Evolutionary conservation across 164 flowering plant genomes (phyloP), one percentile per base, ranked within the genome.

Genomic region (Taxillus chinensis): DNA sequence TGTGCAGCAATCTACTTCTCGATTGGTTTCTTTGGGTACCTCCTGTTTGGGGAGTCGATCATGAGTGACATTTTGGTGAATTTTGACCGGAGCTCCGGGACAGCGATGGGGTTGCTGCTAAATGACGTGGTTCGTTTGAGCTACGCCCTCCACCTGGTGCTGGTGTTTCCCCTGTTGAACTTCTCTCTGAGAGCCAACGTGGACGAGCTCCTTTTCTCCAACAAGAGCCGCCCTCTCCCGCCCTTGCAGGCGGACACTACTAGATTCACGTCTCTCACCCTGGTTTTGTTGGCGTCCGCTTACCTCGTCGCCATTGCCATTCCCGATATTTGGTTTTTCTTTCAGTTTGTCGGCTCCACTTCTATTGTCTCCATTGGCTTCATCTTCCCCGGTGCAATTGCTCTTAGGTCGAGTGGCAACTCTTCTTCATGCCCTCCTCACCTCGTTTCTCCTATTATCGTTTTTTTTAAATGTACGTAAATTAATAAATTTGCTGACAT

Each of bases 341-440:
- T 95, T 65, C 96, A 95, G 69, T 87, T 91, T 60, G 7, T 89
- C 40, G 97, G 97, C 49, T 81, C 97, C 6, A 91, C 97, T 4
- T 49, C 90, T 8, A 87, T 85, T 2, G 86, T 87, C 60, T 77
- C 79, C 72, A 71, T 95, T 2, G 83, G 83, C 40, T 86, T 95
- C 75, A 82, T 95, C 61, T 92, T 88, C 73, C 98, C 98, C 0
- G 92, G 83, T n/a, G 85, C 88, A 2, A 81, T 93, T 60, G 89
- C 71, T 50, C 72, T 90, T 14, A 92, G 96, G 98, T 91, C 77
- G 41, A 10, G 39, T 39, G 16, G 43, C 11, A 9, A 8, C 52
- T 48, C 39, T 12, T n/a, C n/a, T 27, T 27, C 27, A 27, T 27
- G 27, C 27, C 27, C 27, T 27, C 27, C 27, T 27, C 27, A 27